These are phyloP conservation scores for Musa troglodytarum DNA, from an alignment of 176 grass and related monocot genomes.

Conservation along the genomic window DNA sequence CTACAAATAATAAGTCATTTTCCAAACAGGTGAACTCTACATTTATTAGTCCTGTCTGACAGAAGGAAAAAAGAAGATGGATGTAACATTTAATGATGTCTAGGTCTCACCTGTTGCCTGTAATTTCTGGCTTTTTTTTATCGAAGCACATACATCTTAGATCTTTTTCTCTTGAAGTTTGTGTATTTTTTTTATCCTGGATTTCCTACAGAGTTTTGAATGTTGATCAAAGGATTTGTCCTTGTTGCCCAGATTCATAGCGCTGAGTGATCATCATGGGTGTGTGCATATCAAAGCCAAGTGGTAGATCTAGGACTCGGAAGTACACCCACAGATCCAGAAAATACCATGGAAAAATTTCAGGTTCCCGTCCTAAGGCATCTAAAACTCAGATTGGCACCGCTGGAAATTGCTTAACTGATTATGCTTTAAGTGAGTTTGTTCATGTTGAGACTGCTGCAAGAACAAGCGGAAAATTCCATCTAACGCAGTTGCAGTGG, in stretches of 20 bases:
- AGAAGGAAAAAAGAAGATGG: too few relatives aligned
- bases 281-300: conserved; percentile 41
- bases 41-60: too few relatives aligned
- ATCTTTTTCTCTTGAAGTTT: too few relatives aligned
- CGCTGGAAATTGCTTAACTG: conserved; percentile 17
- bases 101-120: too few relatives aligned
- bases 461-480: conserved; percentile 25
- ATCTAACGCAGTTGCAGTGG: conserved; percentile 22
- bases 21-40: too few relatives aligned
- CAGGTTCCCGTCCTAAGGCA: conserved; percentile 25
- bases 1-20: too few relatives aligned
- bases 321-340: conserved; percentile 35
- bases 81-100: too few relatives aligned
- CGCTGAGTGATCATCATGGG: conserved; percentile 34
- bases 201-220: not conserved
- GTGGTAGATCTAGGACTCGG: conserved; percentile 22
- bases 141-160: too few relatives aligned
- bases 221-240: not conserved
- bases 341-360: conserved; percentile 21
- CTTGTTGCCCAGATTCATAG: not conserved
- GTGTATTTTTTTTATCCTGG: not conserved
- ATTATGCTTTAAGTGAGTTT: conserved; percentile 63
- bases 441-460: conserved; percentile 57
- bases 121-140: too few relatives aligned
- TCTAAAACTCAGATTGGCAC: conserved; percentile 27